These are phyloP conservation scores for Piloderma croceum DNA, from an alignment of 768 basidiomycete species.

Conservation along the genomic window DNA sequence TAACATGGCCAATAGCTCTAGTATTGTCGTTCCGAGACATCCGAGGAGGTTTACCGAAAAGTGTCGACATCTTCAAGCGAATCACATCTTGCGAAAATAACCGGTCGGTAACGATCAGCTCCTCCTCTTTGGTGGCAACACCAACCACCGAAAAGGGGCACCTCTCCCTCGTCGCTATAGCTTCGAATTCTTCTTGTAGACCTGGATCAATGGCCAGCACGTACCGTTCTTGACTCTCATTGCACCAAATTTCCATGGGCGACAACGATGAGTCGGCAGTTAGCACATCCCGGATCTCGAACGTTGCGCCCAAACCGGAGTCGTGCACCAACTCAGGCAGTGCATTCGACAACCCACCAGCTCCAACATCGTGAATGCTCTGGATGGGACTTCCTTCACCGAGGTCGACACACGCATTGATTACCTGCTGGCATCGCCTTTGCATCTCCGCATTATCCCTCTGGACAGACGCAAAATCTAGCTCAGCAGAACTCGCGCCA, in stretches of 20 bases:
- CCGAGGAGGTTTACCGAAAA: conserved; percentile 94
- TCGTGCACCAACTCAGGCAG: conserved; percentile 97
- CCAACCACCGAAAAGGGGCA: conserved; percentile 95
- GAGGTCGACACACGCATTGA: conserved; percentile 77
- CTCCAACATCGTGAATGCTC: conserved; percentile 97
- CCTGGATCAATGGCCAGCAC: conserved; percentile 81
- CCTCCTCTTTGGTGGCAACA: conserved; percentile 71
- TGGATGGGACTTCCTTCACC: conserved; percentile 71
- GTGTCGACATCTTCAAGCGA: conserved; percentile 85
- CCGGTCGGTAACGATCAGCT: conserved; percentile 85
- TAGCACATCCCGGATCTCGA: conserved; percentile 91
- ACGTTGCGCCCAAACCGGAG: conserved; percentile 81
- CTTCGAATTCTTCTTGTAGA: conserved; percentile 58
- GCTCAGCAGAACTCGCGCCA: conserved; percentile 83
- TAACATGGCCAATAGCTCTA: conserved; percentile 30
- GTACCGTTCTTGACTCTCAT: conserved; percentile 97
- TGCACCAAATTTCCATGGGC: conserved; percentile 99
- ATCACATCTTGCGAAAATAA: conserved; percentile 77
- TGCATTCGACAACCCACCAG: conserved; percentile 94
- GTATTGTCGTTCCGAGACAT: conserved; percentile 74
- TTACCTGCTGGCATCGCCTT: conserved; percentile 93
- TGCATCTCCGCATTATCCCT: conserved; percentile 99
- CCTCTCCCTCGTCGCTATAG: conserved; percentile 79
- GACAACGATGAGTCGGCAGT: conserved; percentile 93
- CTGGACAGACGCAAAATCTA: conserved; percentile 98